phyloP scores from a whole-genome alignment of 306 rosid species.

The Lotus japonicus region DNA sequence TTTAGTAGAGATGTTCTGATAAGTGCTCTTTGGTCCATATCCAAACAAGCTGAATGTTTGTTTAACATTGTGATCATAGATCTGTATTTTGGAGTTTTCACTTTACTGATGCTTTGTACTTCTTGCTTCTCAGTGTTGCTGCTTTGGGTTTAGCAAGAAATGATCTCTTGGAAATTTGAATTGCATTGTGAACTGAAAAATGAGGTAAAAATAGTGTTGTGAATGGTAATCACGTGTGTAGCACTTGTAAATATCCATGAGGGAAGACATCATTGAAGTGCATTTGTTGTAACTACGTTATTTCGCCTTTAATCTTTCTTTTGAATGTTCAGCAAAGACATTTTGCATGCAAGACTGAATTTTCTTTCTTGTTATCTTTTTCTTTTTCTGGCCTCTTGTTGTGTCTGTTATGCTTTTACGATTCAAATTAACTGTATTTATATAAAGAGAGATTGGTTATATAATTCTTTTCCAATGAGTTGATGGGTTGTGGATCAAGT shows the following conservation, averaged over 20 bases:
- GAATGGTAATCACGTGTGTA: slow-evolving; percentile 36
- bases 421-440: slow-evolving; percentile 34
- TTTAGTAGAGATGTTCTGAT: too few species aligned
- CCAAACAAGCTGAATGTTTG: not conserved
- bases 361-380: not conserved
- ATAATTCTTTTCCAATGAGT: slow-evolving; percentile 24
- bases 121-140: slow-evolving; percentile 55
- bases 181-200: slow-evolving; percentile 8
- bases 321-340: slow-evolving; percentile 8
- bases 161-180: slow-evolving; percentile 20
- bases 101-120: slow-evolving; percentile 11
- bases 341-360: slow-evolving; percentile 21
- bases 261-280: slow-evolving; percentile 18
- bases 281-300: slow-evolving; percentile 13
- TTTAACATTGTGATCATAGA: not conserved
- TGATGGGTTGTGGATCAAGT: not conserved
- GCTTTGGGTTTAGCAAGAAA: slow-evolving; percentile 60
- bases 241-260: slow-evolving; percentile 48
- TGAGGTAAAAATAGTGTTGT: slow-evolving; percentile 19
- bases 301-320: not conserved
- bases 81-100: not conserved
- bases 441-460: slow-evolving; percentile 15
- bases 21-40: too few species aligned
- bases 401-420: slow-evolving; percentile 16
- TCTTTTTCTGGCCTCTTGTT: not conserved